These are phyloP conservation scores for Aspergillus felis DNA, from an alignment of 2,329 filamentous ascomycete species.

Conservation along the genomic window DNA sequence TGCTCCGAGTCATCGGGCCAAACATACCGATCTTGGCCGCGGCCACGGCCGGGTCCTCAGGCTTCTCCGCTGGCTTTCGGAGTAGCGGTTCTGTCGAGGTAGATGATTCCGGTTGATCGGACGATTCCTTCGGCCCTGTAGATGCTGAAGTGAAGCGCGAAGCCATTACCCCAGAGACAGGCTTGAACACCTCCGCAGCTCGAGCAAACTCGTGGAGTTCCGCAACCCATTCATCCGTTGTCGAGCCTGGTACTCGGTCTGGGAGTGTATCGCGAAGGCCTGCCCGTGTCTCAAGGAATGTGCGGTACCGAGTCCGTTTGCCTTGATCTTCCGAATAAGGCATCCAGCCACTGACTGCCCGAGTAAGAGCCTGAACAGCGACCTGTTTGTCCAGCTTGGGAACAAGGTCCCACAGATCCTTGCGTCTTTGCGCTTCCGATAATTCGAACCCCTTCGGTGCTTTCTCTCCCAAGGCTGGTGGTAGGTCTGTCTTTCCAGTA, in stretches of 20 bases:
- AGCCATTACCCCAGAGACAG: constrained; percentile 88
- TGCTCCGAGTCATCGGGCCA: constrained; percentile 75
- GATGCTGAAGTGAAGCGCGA: constrained; percentile 74
- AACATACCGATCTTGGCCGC: constrained; percentile 92
- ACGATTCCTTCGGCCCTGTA: constrained; percentile 35
- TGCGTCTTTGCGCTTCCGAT: constrained; percentile 60
- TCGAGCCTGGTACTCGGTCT: constrained; percentile 48
- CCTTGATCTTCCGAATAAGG: constrained; percentile 79
- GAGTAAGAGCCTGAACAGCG: constrained; percentile 64
- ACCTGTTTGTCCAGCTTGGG: constrained; percentile 64
- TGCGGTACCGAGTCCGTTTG: constrained; percentile 76
- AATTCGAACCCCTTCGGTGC: constrained; percentile 60
- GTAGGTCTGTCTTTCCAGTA: constrained; percentile 73
- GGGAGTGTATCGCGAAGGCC: constrained; percentile 59
- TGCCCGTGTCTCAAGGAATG: constrained; percentile 74
- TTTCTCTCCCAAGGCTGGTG: constrained; percentile 70
- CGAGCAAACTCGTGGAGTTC: constrained; percentile 77
- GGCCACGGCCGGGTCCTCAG: constrained; percentile 73
- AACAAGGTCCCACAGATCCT: constrained; percentile 55
- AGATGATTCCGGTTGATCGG: constrained; percentile 28
- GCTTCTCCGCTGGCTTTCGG: constrained; percentile 51
- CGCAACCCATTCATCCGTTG: constrained; percentile 69
- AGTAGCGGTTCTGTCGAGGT: constrained; percentile 38
- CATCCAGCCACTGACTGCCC: constrained; percentile 64
- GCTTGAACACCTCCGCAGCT: constrained; percentile 78